phyloP scores from a whole-genome alignment of 108 stramenopile genomes.

The Aurantiochytrium sp. region DNA sequence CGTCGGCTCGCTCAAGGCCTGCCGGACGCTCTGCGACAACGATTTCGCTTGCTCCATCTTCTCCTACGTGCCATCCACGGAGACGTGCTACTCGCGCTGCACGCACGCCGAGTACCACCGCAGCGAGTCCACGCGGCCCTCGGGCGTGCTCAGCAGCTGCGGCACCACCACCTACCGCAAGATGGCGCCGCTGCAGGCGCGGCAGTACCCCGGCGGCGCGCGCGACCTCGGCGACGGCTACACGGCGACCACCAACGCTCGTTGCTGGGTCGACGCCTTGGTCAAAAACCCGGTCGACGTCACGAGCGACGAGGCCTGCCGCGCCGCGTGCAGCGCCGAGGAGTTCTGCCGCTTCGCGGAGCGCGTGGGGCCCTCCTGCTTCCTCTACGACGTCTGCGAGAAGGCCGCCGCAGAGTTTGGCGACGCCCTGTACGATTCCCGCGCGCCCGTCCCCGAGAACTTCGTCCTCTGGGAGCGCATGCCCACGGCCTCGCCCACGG shows the following conservation, averaged over 20 bases:
- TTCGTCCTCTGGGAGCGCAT: no score
- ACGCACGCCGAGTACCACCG: not conserved
- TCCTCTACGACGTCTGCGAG: not conserved
- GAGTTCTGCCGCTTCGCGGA: not conserved
- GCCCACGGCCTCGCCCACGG: no score
- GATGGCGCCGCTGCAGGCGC: no score
- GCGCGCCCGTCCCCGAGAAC: no score
- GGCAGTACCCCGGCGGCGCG: not conserved
- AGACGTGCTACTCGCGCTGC: not conserved
- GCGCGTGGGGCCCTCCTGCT: not conserved
- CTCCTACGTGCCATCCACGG: not conserved
- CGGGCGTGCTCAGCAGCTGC: not conserved
- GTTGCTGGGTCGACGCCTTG: not conserved
- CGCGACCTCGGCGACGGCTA: not conserved
- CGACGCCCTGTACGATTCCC: not conserved
- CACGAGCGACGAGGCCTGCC: not conserved
- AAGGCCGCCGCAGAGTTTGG: not conserved
- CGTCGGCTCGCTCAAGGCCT: not conserved
- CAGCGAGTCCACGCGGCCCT: not conserved
- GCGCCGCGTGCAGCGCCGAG: not conserved
- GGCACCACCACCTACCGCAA: not conserved
- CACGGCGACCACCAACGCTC: not conserved
- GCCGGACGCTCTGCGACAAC: not conserved
- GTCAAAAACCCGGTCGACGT: not conserved
- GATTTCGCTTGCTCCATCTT: not conserved